A percentile compares a stretch with the other conserved stretches of the same genome.
phyloP scores from a whole-genome alignment of 2,329 filamentous ascomycete genomes.

The Fusarium caatingaense region DNA sequence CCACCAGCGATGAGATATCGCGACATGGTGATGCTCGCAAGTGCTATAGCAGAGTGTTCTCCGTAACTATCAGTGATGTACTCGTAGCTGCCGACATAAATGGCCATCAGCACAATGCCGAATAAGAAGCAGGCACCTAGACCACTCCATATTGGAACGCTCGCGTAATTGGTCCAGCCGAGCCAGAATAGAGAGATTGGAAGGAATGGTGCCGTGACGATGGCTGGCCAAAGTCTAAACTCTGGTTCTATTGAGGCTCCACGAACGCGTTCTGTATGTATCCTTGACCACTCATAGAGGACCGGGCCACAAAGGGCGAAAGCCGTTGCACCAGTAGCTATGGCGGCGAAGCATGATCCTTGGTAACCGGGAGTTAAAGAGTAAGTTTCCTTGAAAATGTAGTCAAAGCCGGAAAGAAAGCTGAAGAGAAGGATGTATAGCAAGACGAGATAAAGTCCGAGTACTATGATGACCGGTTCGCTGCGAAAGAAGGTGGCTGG shows the following conservation, averaged over 20 bases:
- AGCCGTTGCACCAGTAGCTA: constrained; percentile 54
- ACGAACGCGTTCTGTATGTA: constrained; percentile 55
- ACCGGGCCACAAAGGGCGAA: constrained; percentile 48
- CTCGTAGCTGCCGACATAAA: constrained; percentile 64
- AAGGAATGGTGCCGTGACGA: constrained; percentile 61
- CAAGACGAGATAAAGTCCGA: constrained; percentile 62
- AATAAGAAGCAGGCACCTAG: constrained; percentile 63
- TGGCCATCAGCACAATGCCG: constrained; percentile 61
- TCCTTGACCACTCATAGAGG: constrained; percentile 47
- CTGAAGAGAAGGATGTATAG: constrained; percentile 65
- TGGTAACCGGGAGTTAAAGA: constrained; percentile 53
- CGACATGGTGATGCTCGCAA: constrained; percentile 50
- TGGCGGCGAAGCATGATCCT: constrained; percentile 56
- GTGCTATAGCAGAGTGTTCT: constrained; percentile 57
- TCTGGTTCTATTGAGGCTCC: constrained; percentile 60
- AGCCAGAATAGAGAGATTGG: constrained; percentile 68
- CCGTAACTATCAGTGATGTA: constrained; percentile 70
- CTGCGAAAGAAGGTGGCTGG: constrained; percentile 54
- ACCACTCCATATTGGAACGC: constrained; percentile 61
- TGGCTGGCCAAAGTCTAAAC: constrained; percentile 64
- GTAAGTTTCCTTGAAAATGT: constrained; percentile 59
- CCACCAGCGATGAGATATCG: constrained; percentile 52
- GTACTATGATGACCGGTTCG: constrained; percentile 53
- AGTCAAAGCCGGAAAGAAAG: constrained; percentile 61
- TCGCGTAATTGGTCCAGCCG: constrained; percentile 61